phyloP scores from a whole-genome alignment of 495 filamentous ascomycete genomes.

The Hypoxylon perforatum region DNA sequence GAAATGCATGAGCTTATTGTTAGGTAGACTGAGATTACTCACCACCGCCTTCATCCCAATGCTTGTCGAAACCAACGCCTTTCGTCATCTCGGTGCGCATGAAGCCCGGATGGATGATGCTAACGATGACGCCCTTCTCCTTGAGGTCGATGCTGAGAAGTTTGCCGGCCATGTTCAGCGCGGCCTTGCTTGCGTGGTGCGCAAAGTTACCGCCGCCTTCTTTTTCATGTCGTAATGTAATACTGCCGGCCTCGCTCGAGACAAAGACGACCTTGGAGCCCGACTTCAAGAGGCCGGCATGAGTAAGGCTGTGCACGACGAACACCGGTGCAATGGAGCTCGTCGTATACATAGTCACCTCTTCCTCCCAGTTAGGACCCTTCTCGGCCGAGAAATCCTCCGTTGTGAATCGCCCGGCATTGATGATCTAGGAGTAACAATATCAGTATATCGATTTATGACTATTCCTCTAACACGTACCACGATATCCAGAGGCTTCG shows the following conservation, averaged over 20 bases:
- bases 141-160: constrained; percentile 75
- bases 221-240: constrained; percentile 71
- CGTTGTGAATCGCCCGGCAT: constrained; percentile 74
- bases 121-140: constrained; percentile 70
- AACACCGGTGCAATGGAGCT: constrained; percentile 74
- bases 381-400: constrained; percentile 67
- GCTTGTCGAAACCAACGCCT: constrained; percentile 76
- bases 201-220: constrained; percentile 79
- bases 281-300: constrained; percentile 58
- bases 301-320: constrained; percentile 69
- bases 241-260: constrained; percentile 74
- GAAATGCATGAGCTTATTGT: neutral
- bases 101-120: constrained; percentile 77
- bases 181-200: constrained; percentile 78
- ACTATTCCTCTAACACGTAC: constrained; percentile 37
- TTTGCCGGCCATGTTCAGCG: constrained; percentile 80
- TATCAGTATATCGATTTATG: neutral
- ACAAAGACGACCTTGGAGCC: constrained; percentile 73
- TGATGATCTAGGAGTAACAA: constrained; percentile 61
- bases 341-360: constrained; percentile 77
- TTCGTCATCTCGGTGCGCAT: constrained; percentile 81
- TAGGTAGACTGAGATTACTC: constrained; percentile 36
- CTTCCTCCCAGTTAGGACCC: constrained; percentile 71
- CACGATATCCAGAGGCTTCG: constrained; percentile 62
- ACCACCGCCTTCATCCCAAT: constrained; percentile 74